Percentiles rank a stretch among this genome's conserved stretches.
phyloP scores from a whole-genome alignment of 2,329 filamentous ascomycete genomes.

The Cladophialophora yegresii region DNA sequence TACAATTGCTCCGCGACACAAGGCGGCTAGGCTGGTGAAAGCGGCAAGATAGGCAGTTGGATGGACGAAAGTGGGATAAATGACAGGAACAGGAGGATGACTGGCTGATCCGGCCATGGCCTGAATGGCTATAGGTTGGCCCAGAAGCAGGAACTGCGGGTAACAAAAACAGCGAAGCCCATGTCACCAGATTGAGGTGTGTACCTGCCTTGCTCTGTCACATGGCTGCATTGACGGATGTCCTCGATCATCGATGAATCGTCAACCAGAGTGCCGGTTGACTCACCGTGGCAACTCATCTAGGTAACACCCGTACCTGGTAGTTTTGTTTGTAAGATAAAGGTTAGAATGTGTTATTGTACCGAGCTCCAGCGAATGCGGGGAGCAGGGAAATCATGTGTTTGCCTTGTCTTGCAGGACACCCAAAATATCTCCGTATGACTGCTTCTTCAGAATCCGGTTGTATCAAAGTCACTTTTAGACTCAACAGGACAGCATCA shows the following conservation, averaged over 20 bases:
- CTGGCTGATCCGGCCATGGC: slow-evolving; percentile 8
- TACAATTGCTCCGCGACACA: neutral
- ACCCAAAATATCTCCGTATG: neutral
- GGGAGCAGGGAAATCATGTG: slow-evolving; percentile 2
- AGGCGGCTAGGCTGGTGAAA: neutral
- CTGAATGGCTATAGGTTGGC: slow-evolving; percentile 3
- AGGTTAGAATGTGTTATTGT: neutral
- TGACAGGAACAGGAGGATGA: slow-evolving; percentile 16
- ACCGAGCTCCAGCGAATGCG: neutral
- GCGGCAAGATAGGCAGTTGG: neutral
- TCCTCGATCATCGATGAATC: neutral
- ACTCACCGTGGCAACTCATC: neutral
- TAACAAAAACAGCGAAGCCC: neutral
- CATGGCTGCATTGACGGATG: neutral
- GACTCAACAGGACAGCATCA: neutral
- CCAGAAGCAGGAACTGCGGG: neutral
- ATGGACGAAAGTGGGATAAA: neutral
- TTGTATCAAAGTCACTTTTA: neutral
- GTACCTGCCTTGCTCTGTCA: neutral
- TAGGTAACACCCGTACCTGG: neutral
- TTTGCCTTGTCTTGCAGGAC: neutral
- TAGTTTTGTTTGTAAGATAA: neutral
- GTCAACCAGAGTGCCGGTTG: neutral
- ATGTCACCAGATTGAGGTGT: neutral
- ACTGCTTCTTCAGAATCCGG: neutral